A percentile compares a stretch with the other conserved stretches of the same genome.
Conservation (phyloP, 2,329 filamentous ascomycete genomes). For the Calonectria hawksworthii region DNA sequence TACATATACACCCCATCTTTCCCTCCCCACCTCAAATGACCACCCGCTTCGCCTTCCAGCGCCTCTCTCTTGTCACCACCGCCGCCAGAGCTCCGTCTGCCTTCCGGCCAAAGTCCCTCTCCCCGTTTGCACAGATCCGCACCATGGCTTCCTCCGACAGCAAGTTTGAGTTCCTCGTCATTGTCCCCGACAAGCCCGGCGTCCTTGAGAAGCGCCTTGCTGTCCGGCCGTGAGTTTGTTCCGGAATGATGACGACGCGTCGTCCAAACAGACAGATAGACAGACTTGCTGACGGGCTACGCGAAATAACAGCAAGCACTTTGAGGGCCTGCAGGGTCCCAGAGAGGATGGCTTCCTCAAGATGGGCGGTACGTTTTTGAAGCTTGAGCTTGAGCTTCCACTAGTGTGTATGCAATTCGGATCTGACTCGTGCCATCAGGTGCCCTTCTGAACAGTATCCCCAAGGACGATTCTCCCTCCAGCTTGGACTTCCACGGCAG, state of each 20-base stretch:
- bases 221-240: constrained; percentile 64
- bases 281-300: constrained; percentile 7
- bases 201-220: constrained; percentile 72
- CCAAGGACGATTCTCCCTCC: constrained; percentile 69
- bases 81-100: constrained; percentile 6
- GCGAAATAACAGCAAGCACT: constrained; percentile 58
- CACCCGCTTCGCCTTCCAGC: constrained; percentile 18
- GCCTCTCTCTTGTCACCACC: constrained; percentile 24
- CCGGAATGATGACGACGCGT: neutral
- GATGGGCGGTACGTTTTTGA: constrained; percentile 76
- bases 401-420: no score
- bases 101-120: neutral
- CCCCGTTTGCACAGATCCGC: constrained; percentile 29
- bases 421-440: constrained; percentile 57
- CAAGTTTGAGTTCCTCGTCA: constrained; percentile 76
- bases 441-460: constrained; percentile 76
- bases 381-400: no score
- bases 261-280: neutral
- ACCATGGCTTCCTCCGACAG: constrained; percentile 48
- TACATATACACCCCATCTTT: neutral
- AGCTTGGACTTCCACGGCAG: constrained; percentile 81
- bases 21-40: constrained; percentile 2
- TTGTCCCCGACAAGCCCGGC: constrained; percentile 77
- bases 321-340: constrained; percentile 66
- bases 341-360: constrained; percentile 71